Conservation (phyloP, 2,329 filamentous ascomycete species). For the Neoarthrinium moseri region DNA sequence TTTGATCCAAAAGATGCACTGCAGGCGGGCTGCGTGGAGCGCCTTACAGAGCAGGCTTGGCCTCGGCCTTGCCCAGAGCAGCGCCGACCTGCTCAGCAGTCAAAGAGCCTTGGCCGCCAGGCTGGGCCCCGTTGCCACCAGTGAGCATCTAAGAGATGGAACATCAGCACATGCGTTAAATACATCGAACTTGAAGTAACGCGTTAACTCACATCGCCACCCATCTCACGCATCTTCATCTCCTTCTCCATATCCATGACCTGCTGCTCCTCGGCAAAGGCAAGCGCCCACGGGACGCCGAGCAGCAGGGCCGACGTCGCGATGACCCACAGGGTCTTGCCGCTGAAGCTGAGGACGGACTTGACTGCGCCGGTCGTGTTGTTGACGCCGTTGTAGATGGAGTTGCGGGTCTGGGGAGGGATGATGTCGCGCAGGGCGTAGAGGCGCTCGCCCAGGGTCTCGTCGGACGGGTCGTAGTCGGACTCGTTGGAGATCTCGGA, state of each 20-base stretch:
- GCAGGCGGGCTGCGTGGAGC: too few relatives aligned
- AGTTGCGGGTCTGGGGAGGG: constrained; percentile 68
- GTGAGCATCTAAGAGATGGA: constrained; percentile 43
- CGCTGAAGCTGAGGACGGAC: constrained; percentile 66
- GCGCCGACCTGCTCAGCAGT: constrained; percentile 51
- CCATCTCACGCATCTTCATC: constrained; percentile 91
- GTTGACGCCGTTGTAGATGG: constrained; percentile 60
- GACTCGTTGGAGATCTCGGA: constrained; percentile 83
- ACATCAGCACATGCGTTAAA: not conserved
- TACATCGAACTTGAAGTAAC: too few relatives aligned
- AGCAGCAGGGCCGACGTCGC: constrained; percentile 86
- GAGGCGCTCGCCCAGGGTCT: constrained; percentile 67
- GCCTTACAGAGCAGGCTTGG: constrained; percentile 50
- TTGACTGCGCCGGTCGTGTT: constrained; percentile 57
- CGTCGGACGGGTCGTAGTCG: constrained; percentile 60
- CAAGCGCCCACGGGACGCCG: constrained; percentile 90
- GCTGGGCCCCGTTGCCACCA: constrained; percentile 38
- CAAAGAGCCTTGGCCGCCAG: constrained; percentile 25
- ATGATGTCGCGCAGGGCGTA: constrained; percentile 74
- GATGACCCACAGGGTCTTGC: constrained; percentile 87
- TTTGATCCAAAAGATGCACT: too few relatives aligned
- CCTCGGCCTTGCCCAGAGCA: constrained; percentile 43
- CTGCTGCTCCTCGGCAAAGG: constrained; percentile 94
- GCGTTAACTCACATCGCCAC: constrained; percentile 64
- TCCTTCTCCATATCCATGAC: constrained; percentile 97